These are phyloP conservation scores for Talaromyces sp. DNA, from an alignment of 2,329 filamentous ascomycete species.

Conservation along the genomic window DNA sequence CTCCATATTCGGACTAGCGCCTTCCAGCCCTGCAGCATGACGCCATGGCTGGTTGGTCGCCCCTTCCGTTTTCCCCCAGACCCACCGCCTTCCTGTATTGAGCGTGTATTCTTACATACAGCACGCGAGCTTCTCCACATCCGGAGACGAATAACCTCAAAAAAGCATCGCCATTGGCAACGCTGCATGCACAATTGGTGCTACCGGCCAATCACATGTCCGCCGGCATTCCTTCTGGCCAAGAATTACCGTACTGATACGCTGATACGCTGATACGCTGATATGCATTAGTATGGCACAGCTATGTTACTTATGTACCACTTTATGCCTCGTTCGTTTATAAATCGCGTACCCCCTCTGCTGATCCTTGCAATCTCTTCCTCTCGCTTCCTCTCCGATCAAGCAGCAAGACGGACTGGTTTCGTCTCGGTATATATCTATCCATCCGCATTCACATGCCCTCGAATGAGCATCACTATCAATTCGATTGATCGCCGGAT, in stretches of 20 bases:
- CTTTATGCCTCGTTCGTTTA: neutral
- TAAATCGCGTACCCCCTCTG: conserved; percentile 1
- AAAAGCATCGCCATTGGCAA: neutral
- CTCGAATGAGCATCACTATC: neutral
- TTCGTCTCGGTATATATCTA: neutral
- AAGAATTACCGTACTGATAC: neutral
- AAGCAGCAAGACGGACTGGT: neutral
- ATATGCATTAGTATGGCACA: neutral
- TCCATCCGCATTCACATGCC: neutral
- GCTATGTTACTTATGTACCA: neutral
- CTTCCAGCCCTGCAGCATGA: conserved; percentile 9
- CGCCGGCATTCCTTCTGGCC: neutral
- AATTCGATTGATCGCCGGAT: conserved; percentile 7
- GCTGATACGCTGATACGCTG: neutral
- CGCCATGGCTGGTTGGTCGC: conserved; percentile 11
- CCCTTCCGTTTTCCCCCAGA: conserved; percentile 12
- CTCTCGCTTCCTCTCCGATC: neutral
- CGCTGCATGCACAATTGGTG: neutral
- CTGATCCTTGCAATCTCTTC: neutral
- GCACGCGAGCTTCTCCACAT: conserved; percentile 20
- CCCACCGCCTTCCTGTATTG: neutral
- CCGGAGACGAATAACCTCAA: conserved; percentile 5
- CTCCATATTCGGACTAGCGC: conserved; percentile 16
- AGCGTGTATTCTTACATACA: neutral
- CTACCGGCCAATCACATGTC: neutral